Base-by-base conservation (phyloP, 345 rosid genomes). In the Populus euphratica region DNA sequence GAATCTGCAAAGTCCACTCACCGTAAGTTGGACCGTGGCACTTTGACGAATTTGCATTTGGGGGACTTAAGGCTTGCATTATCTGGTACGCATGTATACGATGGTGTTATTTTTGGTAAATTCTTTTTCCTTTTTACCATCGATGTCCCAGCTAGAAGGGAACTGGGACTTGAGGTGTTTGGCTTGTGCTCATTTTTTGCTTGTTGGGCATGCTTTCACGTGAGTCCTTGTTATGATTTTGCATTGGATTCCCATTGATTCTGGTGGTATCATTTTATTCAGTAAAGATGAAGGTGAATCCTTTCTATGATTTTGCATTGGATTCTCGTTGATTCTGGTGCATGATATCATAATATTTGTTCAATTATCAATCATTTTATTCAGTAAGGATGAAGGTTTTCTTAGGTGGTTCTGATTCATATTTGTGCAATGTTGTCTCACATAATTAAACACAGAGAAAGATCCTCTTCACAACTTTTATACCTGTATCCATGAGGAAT, bases 21-120 rank as follows among this genome's bases (percentile, higher is more conserved):
- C 47, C 84, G 84, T 75, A 87, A 91, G 87, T 78, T 88, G 68
- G 90, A 87, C 27, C 83, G 84, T 70, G 92, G 91, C 73, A 87
- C 82, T 74, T 89, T 89, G 92, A 89, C 88, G 25, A 79, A 76
- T 31, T 86, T 84, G 27, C 83, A 72, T 41, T 84, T 85, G 72
- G 91, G 90, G 50, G 90, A 89, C 77, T 86, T 88, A 90, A 89
- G 90, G 64, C 87, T 86, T 80, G 91, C 92, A 78, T 80, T 91
- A 69, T 81, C 91, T 56, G 73, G 79, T 76, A 83, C 59, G 80
- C 59, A 52, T 52, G 59, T 5, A 52, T 52, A 52, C 2, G 59
- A 52, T 52, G 59, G 18, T 52, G n/a, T 20, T 52, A 47, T 21
- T 52, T 6, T 52, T 6, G 59, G 59, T 52, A 52, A 52, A 20